Evolutionary conservation across 2,329 filamentous ascomycete genomes (phyloP).

Genomic region (Mariannaea sp.): DNA sequence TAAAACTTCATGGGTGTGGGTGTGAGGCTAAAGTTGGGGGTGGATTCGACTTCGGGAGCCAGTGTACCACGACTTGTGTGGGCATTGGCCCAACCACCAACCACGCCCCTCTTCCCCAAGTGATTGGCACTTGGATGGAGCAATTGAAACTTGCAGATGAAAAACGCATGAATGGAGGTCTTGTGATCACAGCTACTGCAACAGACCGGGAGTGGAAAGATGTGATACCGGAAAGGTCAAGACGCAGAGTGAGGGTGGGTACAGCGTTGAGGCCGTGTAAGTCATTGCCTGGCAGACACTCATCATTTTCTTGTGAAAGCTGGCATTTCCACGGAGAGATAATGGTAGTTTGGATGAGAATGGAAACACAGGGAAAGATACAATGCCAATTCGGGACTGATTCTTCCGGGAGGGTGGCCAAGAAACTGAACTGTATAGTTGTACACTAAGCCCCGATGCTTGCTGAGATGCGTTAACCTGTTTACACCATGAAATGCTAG

Average conservation of each 20-base stretch:
- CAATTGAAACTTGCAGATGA: conserved; percentile 25
- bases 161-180: conserved; percentile 8
- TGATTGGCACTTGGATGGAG: conserved; percentile 23
- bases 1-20: conserved; percentile 20
- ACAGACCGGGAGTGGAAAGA: conserved; percentile 20
- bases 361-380: not conserved
- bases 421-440: conserved; percentile 6
- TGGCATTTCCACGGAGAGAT: not conserved
- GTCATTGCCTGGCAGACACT: not conserved
- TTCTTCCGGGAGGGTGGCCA: conserved; percentile 1
- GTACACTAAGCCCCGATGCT: conserved; percentile 6
- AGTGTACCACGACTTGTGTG: conserved; percentile 30
- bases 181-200: conserved; percentile 14
- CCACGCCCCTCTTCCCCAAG: conserved; percentile 33
- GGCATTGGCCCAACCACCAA: conserved; percentile 36
- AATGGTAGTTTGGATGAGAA: not conserved
- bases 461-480: no score
- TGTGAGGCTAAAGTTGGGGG: conserved; percentile 37
- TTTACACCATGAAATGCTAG: no score
- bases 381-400: not conserved
- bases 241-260: not conserved
- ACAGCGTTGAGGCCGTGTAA: conserved; percentile 10
- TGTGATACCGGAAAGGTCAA: conserved; percentile 3
- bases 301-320: not conserved
- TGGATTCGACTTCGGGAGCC: conserved; percentile 36